Percentiles rank a stretch among this genome's conserved stretches.
phyloP scores from a whole-genome alignment of 1,139 yeast species.

The Keqinozyma sinolaborantium region DNA sequence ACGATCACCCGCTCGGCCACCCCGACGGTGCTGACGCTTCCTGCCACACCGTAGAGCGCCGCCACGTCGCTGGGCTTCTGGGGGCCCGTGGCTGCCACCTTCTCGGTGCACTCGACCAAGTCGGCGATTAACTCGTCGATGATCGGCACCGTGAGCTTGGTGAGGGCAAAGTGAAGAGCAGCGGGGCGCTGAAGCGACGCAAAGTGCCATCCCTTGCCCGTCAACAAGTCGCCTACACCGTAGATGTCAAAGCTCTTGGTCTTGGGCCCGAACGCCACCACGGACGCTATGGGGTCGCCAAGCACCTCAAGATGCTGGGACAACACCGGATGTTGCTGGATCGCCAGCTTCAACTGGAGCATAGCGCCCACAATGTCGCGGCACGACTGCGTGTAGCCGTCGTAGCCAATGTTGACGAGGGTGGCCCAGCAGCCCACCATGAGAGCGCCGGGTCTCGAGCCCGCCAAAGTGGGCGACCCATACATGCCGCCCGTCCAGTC shows the following conservation, averaged over 20 bases:
- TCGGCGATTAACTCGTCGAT: slow-evolving; percentile 61
- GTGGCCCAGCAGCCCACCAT: slow-evolving; percentile 99
- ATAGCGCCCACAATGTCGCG: slow-evolving; percentile 65
- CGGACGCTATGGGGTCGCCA: slow-evolving; percentile 86
- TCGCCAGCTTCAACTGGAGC: slow-evolving; percentile 48
- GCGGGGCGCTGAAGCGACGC: slow-evolving; percentile 85
- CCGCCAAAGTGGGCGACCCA: slow-evolving; percentile 95
- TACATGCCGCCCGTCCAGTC: slow-evolving; percentile 96
- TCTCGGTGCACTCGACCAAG: slow-evolving; percentile 46
- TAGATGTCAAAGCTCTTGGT: slow-evolving; percentile 55
- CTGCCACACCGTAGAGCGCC: slow-evolving; percentile 93
- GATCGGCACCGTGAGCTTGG: slow-evolving; percentile 63
- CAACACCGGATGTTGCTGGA: slow-evolving; percentile 44
- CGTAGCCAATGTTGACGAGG: slow-evolving; percentile 69
- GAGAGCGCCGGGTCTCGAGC: slow-evolving; percentile 94
- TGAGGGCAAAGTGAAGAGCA: slow-evolving; percentile 86
- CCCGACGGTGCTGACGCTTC: slow-evolving; percentile 78
- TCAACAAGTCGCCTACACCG: slow-evolving; percentile 67
- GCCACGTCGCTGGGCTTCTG: slow-evolving; percentile 59
- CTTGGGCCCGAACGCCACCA: slow-evolving; percentile 66
- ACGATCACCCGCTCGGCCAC: slow-evolving; percentile 79
- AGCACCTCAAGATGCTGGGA: slow-evolving; percentile 44
- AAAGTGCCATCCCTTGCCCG: slow-evolving; percentile 83
- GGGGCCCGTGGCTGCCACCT: slow-evolving; percentile 24
- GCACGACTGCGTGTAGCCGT: slow-evolving; percentile 72